These are phyloP conservation scores for Kodamaea laetipori DNA, from an alignment of 805 yeast genomes.

Conservation along the genomic window DNA sequence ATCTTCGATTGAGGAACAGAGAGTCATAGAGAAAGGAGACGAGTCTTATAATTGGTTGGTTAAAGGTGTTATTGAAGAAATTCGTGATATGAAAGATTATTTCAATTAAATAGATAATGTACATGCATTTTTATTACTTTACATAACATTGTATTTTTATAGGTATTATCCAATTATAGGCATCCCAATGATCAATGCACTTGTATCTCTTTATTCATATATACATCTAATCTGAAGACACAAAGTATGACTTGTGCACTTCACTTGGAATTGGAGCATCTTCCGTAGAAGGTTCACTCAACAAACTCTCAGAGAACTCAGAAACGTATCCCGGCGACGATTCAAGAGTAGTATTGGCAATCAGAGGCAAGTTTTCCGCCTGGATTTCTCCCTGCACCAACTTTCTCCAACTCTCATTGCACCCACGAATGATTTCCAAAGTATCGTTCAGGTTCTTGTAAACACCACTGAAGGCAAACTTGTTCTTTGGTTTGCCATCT, in stretches of 20 bases:
- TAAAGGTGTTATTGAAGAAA: slow-evolving; percentile 49
- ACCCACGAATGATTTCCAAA: slow-evolving; percentile 77
- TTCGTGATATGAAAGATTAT: slow-evolving; percentile 53
- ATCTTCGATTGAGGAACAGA: slow-evolving; percentile 65
- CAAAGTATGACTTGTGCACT: slow-evolving; percentile 20
- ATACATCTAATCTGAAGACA: slow-evolving; percentile 13
- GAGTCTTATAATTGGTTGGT: slow-evolving; percentile 35
- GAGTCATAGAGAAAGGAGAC: slow-evolving; percentile 52
- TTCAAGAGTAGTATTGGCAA: slow-evolving; percentile 40
- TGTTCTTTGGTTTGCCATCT: slow-evolving; percentile 96
- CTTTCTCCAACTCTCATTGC: slow-evolving; percentile 80
- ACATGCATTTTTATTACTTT: not conserved
- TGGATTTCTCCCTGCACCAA: slow-evolving; percentile 63
- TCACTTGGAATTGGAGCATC: slow-evolving; percentile 43
- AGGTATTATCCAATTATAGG: too few relatives aligned
- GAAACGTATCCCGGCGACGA: slow-evolving; percentile 30
- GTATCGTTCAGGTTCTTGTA: slow-evolving; percentile 88
- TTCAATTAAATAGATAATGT: slow-evolving; percentile 19
- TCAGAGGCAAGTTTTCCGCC: slow-evolving; percentile 22
- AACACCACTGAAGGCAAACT: slow-evolving; percentile 95
- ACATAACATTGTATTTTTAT: too few relatives aligned
- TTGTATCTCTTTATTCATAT: too few relatives aligned
- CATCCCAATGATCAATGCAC: too few relatives aligned
- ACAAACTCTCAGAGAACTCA: slow-evolving; percentile 18
- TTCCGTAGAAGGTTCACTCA: slow-evolving; percentile 22